phyloP scores from a whole-genome alignment of 1,284 basidiomycete genomes.

The Wolfiporia cocos region DNA sequence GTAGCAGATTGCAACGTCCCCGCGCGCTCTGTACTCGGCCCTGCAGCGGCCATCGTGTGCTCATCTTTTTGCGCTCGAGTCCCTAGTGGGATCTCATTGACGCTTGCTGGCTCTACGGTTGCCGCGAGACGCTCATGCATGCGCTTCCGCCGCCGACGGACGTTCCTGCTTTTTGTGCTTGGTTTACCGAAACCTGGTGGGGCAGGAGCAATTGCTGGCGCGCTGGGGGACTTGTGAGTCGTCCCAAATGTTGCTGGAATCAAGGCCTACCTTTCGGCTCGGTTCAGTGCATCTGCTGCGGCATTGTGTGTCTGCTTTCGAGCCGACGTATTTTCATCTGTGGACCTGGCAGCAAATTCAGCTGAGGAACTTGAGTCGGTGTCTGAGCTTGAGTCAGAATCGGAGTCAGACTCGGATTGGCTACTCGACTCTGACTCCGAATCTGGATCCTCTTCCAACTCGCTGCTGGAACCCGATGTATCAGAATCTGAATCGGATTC shows the following conservation, averaged over 20 bases:
- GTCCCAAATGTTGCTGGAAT: not conserved
- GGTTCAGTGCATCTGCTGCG: too few species aligned
- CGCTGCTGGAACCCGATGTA: too few species aligned
- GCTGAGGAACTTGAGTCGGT: not conserved
- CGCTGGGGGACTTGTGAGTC: conserved; percentile 2
- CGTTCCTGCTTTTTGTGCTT: conserved; percentile 61
- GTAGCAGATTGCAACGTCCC: conserved; percentile 5
- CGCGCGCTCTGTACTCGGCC: not conserved
- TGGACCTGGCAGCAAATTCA: conserved; percentile 1
- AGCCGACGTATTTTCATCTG: not conserved
- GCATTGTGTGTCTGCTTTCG: not conserved
- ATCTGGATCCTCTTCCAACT: not conserved
- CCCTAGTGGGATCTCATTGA: conserved; percentile 34
- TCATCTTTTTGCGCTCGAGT: conserved; percentile 21
- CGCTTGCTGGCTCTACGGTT: conserved; percentile 13
- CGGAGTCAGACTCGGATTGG: conserved; percentile 17
- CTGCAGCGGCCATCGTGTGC: conserved; percentile 25
- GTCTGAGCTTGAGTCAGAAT: conserved; percentile 11
- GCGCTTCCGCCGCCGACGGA: conserved; percentile 50
- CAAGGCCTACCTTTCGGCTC: too few species aligned
- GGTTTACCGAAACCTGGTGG: conserved; percentile 63
- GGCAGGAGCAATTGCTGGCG: conserved; percentile 24
- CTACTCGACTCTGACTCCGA: not conserved
- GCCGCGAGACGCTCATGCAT: conserved; percentile 26
- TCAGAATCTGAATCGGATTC: conserved; percentile 5